A percentile compares a stretch with the other conserved stretches of the same genome.
phyloP scores from a whole-genome alignment of 768 basidiomycete species.

The Boletellus ananas region DNA sequence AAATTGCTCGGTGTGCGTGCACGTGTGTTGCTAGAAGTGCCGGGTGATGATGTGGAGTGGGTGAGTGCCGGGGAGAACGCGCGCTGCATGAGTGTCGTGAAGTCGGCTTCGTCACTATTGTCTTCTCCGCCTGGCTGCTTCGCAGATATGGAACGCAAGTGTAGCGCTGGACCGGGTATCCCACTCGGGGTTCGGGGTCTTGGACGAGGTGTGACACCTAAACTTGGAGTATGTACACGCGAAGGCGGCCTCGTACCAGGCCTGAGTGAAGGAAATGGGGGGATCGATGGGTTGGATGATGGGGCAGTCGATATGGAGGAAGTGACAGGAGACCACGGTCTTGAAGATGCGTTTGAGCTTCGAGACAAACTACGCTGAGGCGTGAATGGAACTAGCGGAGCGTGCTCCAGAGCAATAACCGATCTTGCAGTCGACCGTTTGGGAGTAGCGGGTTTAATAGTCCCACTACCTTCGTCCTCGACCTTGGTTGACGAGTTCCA shows the following conservation, averaged over 20 bases:
- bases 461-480: conserved; percentile 47
- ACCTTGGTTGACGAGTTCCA: conserved; percentile 86
- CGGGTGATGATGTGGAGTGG: conserved; percentile 44
- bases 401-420: conserved; percentile 38
- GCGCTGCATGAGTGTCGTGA: conserved; percentile 48
- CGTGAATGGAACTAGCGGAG: conserved; percentile 47
- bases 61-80: conserved; percentile 58
- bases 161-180: conserved; percentile 63
- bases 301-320: conserved; percentile 69
- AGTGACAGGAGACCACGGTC: conserved; percentile 76
- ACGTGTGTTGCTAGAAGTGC: conserved; percentile 22
- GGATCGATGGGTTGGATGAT: conserved; percentile 41
- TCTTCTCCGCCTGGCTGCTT: conserved; percentile 43
- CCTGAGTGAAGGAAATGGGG: conserved; percentile 28
- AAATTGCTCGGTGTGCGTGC: conserved; percentile 40
- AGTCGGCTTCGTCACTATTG: conserved; percentile 43
- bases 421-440: conserved; percentile 49
- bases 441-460: conserved; percentile 46
- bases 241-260: conserved; percentile 42
- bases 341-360: conserved; percentile 71
- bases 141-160: conserved; percentile 47
- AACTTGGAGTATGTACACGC: conserved; percentile 54
- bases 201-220: conserved; percentile 52
- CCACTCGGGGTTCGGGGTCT: conserved; percentile 77
- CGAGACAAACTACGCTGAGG: conserved; percentile 66